These are phyloP conservation scores for Straminergon stramineum DNA, from an alignment of 225 moss, liverwort and hornwort genomes.

Conservation along the genomic window DNA sequence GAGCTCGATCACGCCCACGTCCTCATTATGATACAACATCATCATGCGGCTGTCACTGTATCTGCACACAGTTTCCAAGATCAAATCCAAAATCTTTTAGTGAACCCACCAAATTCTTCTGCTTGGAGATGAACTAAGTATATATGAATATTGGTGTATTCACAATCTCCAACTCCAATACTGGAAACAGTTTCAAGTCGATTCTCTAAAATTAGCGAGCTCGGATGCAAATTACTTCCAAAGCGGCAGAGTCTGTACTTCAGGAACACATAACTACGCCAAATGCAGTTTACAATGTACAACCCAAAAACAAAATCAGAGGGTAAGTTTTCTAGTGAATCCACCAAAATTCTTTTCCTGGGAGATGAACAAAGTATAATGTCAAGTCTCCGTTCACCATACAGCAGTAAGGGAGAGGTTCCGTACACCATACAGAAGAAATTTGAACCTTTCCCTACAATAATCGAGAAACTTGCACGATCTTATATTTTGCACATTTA, in stretches of 20 bases:
- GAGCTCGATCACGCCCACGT: conserved; percentile 26
- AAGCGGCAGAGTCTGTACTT: no score
- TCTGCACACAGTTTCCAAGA: not conserved
- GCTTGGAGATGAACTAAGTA: not conserved
- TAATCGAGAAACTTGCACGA: not conserved
- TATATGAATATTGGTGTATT: not conserved
- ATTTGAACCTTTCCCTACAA: not conserved
- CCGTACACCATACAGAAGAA: not conserved
- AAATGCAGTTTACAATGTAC: not conserved
- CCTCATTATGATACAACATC: conserved; percentile 14
- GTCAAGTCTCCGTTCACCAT: not conserved
- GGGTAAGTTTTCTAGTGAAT: not conserved
- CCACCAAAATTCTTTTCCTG: not conserved
- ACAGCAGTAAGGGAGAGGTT: not conserved
- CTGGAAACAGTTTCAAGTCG: not conserved
- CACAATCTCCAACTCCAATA: not conserved
- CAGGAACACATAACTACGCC: not conserved
- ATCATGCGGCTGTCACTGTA: conserved; percentile 13
- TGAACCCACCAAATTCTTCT: not conserved
- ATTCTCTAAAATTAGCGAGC: not conserved
- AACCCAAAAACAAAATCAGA: not conserved
- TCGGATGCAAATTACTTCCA: not conserved
- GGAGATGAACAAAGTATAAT: not conserved
- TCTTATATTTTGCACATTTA: not conserved
- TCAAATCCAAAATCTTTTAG: not conserved